Percentiles rank a stretch among this genome's conserved stretches.
These are phyloP conservation scores for Annona cherimola DNA, from an alignment of 164 flowering plant species.

Conservation along the genomic window DNA sequence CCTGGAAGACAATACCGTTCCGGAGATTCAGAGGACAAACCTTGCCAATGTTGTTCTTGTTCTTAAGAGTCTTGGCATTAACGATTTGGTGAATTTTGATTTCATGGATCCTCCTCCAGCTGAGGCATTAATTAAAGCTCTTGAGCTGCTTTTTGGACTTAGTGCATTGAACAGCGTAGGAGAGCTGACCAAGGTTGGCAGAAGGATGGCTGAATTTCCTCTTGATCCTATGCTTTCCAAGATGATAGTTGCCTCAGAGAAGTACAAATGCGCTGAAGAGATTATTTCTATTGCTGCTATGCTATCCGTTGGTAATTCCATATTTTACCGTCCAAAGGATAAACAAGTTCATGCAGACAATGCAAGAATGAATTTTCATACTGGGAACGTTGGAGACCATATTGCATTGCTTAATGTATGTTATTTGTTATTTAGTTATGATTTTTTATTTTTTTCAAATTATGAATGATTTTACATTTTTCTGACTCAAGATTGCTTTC, in stretches of 20 bases:
- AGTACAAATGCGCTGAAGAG: slow-evolving; percentile 87
- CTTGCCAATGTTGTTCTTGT: slow-evolving; percentile 88
- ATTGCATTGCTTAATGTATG: slow-evolving; percentile 86
- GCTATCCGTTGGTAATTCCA: slow-evolving; percentile 92
- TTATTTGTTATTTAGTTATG: background rate
- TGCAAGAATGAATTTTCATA: slow-evolving; percentile 91
- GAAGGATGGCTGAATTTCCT: slow-evolving; percentile 97
- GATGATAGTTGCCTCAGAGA: slow-evolving; percentile 92
- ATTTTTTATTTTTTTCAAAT: background rate
- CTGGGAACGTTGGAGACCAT: slow-evolving; percentile 97
- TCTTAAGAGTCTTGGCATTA: slow-evolving; percentile 90
- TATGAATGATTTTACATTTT: background rate
- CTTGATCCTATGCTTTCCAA: slow-evolving; percentile 97
- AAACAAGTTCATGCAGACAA: slow-evolving; percentile 99
- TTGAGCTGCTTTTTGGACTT: slow-evolving; percentile 77
- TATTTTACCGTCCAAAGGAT: slow-evolving; percentile 94
- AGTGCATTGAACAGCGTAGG: slow-evolving; percentile 85
- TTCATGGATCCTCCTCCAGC: slow-evolving; percentile 98
- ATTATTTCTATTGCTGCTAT: slow-evolving; percentile 89
- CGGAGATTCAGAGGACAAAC: slow-evolving; percentile 92
- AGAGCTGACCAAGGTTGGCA: slow-evolving; percentile 82
- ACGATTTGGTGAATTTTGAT: slow-evolving; percentile 76
- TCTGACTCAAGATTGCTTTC: background rate
- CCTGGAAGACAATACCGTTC: slow-evolving; percentile 84
- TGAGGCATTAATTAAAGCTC: slow-evolving; percentile 81